phyloP scores from a whole-genome alignment of 164 flowering plant species.

The Magnolia sinica region DNA sequence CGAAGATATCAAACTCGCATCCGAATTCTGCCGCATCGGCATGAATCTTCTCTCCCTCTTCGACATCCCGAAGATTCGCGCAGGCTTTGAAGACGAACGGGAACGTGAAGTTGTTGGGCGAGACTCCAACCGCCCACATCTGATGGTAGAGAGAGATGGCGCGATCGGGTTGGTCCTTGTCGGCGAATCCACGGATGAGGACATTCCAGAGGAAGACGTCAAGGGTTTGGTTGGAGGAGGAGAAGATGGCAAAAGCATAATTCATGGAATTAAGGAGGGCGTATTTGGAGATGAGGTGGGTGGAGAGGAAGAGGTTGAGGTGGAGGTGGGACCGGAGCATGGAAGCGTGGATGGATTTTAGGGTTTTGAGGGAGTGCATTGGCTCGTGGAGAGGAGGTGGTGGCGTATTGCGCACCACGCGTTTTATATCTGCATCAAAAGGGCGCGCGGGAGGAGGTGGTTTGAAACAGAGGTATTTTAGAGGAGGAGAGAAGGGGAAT shows the following conservation, averaged over 20 bases:
- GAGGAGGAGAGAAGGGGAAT: too few relatives aligned
- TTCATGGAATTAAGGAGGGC: conserved; percentile 24
- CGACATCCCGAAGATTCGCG: conserved; percentile 12
- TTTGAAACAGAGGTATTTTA: too few relatives aligned
- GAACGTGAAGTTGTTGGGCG: conserved; percentile 34
- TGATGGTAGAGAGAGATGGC: conserved; percentile 18
- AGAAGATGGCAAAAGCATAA: conserved; percentile 32
- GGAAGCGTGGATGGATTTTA: conserved; percentile 28
- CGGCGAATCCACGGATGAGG: conserved; percentile 28
- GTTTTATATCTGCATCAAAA: neutral
- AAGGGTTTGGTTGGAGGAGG: conserved; percentile 6
- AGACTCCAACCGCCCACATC: conserved; percentile 17
- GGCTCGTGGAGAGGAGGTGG: conserved; percentile 6
- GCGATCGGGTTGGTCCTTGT: neutral
- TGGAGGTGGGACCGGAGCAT: conserved; percentile 26
- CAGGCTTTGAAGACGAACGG: conserved; percentile 34
- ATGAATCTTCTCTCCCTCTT: conserved; percentile 21
- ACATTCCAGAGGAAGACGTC: conserved; percentile 35
- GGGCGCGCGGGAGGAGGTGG: neutral
- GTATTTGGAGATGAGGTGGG: conserved; percentile 32
- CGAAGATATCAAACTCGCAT: conserved; percentile 19
- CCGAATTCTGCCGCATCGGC: conserved; percentile 16
- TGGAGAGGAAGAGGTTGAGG: conserved; percentile 28
- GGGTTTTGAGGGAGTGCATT: conserved; percentile 16
- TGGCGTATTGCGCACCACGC: neutral